phyloP scores from a whole-genome alignment of 441 rosid species.

The Bocquillonia castaneifolia region DNA sequence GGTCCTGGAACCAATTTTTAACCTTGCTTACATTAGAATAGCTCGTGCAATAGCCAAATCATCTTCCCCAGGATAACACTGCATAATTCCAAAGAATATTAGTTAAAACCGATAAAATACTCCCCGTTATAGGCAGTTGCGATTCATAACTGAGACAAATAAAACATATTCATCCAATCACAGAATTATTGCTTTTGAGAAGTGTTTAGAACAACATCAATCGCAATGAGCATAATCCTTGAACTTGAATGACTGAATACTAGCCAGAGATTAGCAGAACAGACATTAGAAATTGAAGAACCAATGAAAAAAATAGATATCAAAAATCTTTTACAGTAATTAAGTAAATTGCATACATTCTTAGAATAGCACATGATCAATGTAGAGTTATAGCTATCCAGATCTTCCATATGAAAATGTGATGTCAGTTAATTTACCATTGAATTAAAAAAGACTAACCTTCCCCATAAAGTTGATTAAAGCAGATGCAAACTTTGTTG shows the following conservation, averaged over 20 bases:
- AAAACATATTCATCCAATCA: not conserved
- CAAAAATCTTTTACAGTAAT: not conserved
- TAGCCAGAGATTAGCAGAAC: not conserved
- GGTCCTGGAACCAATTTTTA: slow-evolving; percentile 1
- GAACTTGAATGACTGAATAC: not conserved
- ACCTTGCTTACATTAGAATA: slow-evolving; percentile 54
- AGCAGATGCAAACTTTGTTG: slow-evolving; percentile 65
- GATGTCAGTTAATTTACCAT: not conserved
- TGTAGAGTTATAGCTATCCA: not conserved
- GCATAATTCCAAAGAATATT: slow-evolving; percentile 32
- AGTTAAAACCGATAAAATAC: slow-evolving; percentile 15
- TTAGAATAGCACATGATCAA: not conserved
- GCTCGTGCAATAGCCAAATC: slow-evolving; percentile 87
- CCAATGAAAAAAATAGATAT: not conserved
- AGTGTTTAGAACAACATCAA: not conserved
- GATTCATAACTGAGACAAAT: not conserved
- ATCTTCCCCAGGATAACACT: slow-evolving; percentile 99
- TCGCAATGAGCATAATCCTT: not conserved
- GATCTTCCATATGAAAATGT: not conserved
- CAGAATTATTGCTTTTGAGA: not conserved
- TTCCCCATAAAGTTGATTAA: slow-evolving; percentile 81
- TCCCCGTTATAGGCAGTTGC: not conserved
- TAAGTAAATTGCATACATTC: not conserved
- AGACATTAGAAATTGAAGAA: not conserved
- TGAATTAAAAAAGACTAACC: slow-evolving; percentile 44